phyloP scores from a whole-genome alignment of 176 grass and related monocot species.

The Lolium rigidum region DNA sequence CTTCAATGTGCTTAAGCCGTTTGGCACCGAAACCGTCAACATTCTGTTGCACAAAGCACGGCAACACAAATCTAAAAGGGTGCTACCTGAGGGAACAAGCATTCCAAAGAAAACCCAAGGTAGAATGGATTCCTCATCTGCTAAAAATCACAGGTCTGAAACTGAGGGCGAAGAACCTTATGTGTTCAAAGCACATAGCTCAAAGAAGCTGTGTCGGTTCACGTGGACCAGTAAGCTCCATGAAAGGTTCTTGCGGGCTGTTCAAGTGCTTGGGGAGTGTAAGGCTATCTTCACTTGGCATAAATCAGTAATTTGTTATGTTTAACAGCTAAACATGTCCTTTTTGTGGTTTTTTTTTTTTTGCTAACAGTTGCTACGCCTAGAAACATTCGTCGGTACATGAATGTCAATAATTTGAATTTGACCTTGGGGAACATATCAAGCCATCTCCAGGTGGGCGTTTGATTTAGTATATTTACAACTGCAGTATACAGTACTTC shows the following conservation, averaged over 20 bases:
- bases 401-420: slow-evolving; percentile 42
- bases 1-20: slow-evolving; percentile 44
- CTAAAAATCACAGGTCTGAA: background rate
- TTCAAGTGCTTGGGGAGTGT: slow-evolving; percentile 39
- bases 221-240: slow-evolving; percentile 39
- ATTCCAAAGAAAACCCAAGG: background rate
- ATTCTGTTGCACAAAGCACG: slow-evolving; percentile 22
- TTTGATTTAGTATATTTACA: slow-evolving; percentile 29
- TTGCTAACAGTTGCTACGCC: slow-evolving; percentile 32
- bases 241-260: slow-evolving; percentile 45
- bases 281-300: slow-evolving; percentile 32
- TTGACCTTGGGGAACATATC: slow-evolving; percentile 20
- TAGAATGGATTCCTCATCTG: slow-evolving; percentile 35
- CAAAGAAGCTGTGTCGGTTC: slow-evolving; percentile 14
- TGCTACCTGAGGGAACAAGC: slow-evolving; percentile 18
- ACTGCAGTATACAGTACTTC: background rate
- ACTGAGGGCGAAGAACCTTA: slow-evolving; percentile 21
- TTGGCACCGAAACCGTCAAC: slow-evolving; percentile 19
- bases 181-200: background rate
- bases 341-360: background rate
- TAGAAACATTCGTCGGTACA: background rate
- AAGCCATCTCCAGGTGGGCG: slow-evolving; percentile 49
- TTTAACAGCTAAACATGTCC: slow-evolving; percentile 38
- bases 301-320: slow-evolving; percentile 13
- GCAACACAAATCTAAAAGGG: slow-evolving; percentile 37